Percentiles rank a stretch among this genome's conserved stretches.
These are phyloP conservation scores for Neonectria sp. DNA, from an alignment of 2,329 filamentous ascomycete species.

Conservation along the genomic window DNA sequence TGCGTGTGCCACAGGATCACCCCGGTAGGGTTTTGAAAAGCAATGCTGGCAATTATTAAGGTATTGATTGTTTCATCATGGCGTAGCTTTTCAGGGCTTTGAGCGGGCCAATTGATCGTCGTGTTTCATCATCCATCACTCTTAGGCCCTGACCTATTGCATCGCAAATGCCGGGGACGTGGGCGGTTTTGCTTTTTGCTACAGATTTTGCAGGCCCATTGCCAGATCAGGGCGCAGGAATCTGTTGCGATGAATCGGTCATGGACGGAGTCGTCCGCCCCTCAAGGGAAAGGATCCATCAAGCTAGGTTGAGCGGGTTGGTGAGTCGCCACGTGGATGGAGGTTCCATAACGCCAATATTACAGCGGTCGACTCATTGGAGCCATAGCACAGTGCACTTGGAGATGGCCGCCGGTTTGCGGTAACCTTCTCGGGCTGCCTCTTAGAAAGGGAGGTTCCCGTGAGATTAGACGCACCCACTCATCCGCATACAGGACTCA, in stretches of 20 bases:
- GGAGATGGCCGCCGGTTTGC: background rate
- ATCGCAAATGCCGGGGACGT: slow-evolving; percentile 21
- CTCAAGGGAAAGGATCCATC: slow-evolving; percentile 36
- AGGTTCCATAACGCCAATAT: slow-evolving; percentile 1
- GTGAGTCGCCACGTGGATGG: slow-evolving; percentile 44
- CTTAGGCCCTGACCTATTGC: slow-evolving; percentile 26
- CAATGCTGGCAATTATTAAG: slow-evolving; percentile 33
- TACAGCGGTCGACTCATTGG: background rate
- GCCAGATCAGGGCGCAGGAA: slow-evolving; percentile 20
- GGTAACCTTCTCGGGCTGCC: slow-evolving; percentile 4
- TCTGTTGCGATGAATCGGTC: slow-evolving; percentile 15
- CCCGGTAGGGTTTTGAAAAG: slow-evolving; percentile 20
- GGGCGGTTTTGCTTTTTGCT: slow-evolving; percentile 42
- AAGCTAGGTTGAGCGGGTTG: slow-evolving; percentile 30
- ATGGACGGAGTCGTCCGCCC: slow-evolving; percentile 34
- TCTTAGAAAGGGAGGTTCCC: slow-evolving; percentile 1
- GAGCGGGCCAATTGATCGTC: slow-evolving; percentile 42
- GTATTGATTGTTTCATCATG: slow-evolving; percentile 43
- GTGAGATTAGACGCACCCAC: slow-evolving; percentile 24
- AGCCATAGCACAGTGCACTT: background rate
- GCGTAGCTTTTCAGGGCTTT: slow-evolving; percentile 37
- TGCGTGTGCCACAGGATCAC: slow-evolving; percentile 5
- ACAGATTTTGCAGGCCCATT: slow-evolving; percentile 32
- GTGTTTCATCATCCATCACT: slow-evolving; percentile 42
- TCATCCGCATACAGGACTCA: slow-evolving; percentile 15